Base-by-base conservation (phyloP, 2,329 filamentous ascomycete species). In the Sclerotinia glacialis region DNA sequence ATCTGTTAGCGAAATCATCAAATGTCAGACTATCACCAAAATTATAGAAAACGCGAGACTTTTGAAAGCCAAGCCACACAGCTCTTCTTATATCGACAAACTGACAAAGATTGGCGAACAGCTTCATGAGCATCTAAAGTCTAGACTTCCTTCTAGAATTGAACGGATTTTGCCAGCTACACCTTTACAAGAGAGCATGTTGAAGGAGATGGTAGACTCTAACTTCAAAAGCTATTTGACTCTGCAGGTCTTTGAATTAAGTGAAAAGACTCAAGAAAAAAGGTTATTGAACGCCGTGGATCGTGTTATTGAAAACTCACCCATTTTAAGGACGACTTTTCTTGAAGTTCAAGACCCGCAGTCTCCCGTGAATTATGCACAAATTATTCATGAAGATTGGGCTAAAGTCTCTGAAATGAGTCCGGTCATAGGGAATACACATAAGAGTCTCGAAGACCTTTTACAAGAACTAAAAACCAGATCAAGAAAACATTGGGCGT, bases 121-220 rank as follows among this genome's bases (percentile, higher is more conserved):
- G 12, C 77, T 86, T 14, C 77, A 71, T 62, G 64, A 70, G 3
- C 80, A 79, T 55, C 77, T 84, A 4, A 68, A 73, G 26, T 69
- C 70, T 0, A 72, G 78, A 28, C 68, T 78, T 67, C 73, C 83
- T 9, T 68, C 76, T 0, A 73, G 80, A 14, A 73, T 89, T 0
- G 85, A 90, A 61, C 76, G 81, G 4, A 78, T 94, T 3, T 78
- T 95, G 2, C 93, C 93, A 0, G 84, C 89, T 0, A 96, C 93
- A 0, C 88, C 93, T 8, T 81, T 96, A 6, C 93, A 98, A 78
- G 92, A 97, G 76, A 88, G 89, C 1, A 92, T 97, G 87, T 79
- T 96, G 3, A 87, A 88, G 0, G 90, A 92, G 68, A 96, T 96
- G 90, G 71, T 92, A 0, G 82, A 86, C 21, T 95, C 92, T 0